Base-by-base conservation (phyloP, 148 eudicot species). In the Amaranthus cruentus region DNA sequence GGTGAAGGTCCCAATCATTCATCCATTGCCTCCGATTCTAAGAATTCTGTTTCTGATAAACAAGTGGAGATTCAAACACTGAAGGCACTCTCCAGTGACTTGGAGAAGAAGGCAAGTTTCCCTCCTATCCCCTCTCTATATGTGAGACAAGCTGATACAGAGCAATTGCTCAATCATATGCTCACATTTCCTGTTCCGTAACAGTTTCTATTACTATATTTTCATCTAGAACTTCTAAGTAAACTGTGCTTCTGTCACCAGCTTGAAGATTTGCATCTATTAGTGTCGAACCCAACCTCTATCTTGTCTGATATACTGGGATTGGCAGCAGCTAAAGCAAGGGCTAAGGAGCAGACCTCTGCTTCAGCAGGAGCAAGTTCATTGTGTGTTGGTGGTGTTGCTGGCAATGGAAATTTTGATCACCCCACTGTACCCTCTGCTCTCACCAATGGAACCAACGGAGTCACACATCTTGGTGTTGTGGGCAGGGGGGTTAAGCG, bases 401-500 rank as follows among this genome's bases (percentile, higher is more conserved):
- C 76, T 67, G 76, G 73, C 71, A 74, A 77, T 57, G 84, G 83
- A 42, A 76, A 73, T 78, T 71, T 79, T 6, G 93, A 88, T 49
- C 85, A 89, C 66, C 87, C 92, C 69, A 81, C 94, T 11, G 82
- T 83, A 68, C 84, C 91, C 28, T 83, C 93, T 55, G 86, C 87
- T 73, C 90, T 86, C 83, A 89, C 90, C 38, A 91, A 84, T 76
- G 91, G 90, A n/a, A 75, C 85, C 61, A 54, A 87, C 51, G 89
- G 79, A 59, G 89, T 91, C 53, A 94, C 91, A 18, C 83, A 94
- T 85, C 87, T 94, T 71, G 97, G 98, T 13, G 91, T 91, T 13
- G 98, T 94, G 48, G 97, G 98, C 55, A 83, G 97, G 80, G 98
- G 96, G 63, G 90, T 94, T 5, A 91, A 91, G 87, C 87, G 97